Evolutionary conservation across 345 rosid genomes (phyloP).

Genomic region (Eucalyptus regnans): DNA sequence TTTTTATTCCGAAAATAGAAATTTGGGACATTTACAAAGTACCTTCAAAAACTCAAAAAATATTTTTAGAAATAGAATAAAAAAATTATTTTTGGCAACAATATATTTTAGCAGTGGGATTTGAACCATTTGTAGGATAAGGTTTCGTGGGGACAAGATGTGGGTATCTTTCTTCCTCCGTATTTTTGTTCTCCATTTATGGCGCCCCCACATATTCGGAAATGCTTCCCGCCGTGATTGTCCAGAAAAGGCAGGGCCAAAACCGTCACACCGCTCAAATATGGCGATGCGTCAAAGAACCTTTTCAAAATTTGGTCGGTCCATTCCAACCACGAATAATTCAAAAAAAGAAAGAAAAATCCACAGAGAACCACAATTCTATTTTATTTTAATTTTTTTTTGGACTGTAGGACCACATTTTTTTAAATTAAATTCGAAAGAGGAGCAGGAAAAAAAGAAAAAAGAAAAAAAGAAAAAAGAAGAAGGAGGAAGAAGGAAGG

Average conservation of each 20-base stretch:
- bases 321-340: neutral
- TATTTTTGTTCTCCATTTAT: neutral
- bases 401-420: neutral
- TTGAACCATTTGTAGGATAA: neutral
- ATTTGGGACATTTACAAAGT: fast-evolving
- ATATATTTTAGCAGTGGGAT: too few species aligned
- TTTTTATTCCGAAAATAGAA: fast-evolving
- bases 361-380: neutral
- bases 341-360: neutral
- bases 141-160: neutral
- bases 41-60: fast-evolving
- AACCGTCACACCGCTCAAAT: neutral
- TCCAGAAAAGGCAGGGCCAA: neutral
- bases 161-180: neutral
- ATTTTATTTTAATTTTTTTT: too few species aligned
- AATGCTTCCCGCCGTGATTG: neutral
- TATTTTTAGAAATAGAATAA: too few species aligned
- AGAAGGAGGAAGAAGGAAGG: neutral
- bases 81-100: too few species aligned
- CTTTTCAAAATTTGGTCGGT: neutral
- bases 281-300: neutral
- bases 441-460: neutral
- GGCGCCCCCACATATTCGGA: neutral
- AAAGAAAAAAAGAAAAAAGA: neutral
- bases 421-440: neutral